Conservation (phyloP, 179 eudicot genomes). For the Monotropa hypopitys region DNA sequence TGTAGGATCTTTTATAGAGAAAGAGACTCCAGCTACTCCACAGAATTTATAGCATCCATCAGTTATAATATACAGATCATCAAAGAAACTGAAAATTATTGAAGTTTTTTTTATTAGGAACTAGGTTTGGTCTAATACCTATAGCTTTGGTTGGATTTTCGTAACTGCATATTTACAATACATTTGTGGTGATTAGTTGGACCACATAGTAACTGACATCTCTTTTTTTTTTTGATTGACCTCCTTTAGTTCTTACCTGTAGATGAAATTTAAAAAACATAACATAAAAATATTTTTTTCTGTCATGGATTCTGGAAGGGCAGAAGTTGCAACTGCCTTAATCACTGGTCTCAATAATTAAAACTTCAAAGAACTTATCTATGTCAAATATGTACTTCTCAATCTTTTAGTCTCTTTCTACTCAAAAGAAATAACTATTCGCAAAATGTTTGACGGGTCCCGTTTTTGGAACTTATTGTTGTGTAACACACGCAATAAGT, state of each 20-base stretch:
- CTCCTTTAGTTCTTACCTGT: background rate
- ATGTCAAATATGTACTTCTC: background rate
- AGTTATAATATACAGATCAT: background rate
- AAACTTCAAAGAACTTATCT: background rate
- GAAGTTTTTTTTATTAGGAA: background rate
- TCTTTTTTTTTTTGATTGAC: background rate
- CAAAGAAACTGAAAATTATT: background rate
- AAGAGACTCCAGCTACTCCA: background rate
- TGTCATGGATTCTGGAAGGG: background rate
- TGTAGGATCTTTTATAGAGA: background rate
- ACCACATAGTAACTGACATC: background rate
- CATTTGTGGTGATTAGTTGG: background rate
- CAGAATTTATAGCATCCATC: background rate
- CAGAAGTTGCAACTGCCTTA: background rate
- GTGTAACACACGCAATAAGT: too few relatives aligned
- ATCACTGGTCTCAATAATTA: background rate
- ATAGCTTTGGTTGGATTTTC: background rate
- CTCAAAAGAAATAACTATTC: background rate
- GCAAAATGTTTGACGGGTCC: too few relatives aligned
- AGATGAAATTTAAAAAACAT: background rate
- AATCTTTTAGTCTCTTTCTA: background rate
- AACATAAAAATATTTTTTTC: background rate
- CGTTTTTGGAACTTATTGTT: too few relatives aligned
- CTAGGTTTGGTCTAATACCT: background rate
- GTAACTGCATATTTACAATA: background rate